Conservation (phyloP, 2,329 filamentous ascomycete genomes). For the Escovopsis weberi region DNA sequence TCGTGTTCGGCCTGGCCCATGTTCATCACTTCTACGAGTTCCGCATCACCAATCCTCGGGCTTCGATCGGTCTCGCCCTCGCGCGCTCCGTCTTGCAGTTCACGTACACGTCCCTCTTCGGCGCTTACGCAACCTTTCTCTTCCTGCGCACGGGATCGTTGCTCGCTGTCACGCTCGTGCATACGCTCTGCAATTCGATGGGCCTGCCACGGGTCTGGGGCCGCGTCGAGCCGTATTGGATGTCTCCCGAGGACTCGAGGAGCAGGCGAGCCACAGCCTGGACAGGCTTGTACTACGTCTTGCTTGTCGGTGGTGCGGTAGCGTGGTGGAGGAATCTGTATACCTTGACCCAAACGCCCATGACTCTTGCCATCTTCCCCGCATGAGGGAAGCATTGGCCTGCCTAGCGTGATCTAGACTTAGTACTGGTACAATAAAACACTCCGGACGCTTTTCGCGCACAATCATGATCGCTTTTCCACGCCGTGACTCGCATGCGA, state of each 20-base stretch:
- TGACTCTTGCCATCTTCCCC: slow-evolving; percentile 16
- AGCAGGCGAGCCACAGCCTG: slow-evolving; percentile 28
- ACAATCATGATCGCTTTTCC: slow-evolving; percentile 10
- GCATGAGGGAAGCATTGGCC: slow-evolving; percentile 5
- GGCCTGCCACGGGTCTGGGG: slow-evolving; percentile 82
- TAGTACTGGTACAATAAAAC: background rate
- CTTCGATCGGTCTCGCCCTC: slow-evolving; percentile 47
- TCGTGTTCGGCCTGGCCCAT: slow-evolving; percentile 89
- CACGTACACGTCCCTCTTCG: slow-evolving; percentile 81
- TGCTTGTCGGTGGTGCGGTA: slow-evolving; percentile 57
- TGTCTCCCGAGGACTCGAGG: slow-evolving; percentile 12
- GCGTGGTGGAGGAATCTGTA: slow-evolving; percentile 61
- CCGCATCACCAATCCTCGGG: slow-evolving; percentile 60
- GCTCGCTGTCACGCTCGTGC: slow-evolving; percentile 58
- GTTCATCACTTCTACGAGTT: slow-evolving; percentile 96
- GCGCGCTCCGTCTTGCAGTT: slow-evolving; percentile 71
- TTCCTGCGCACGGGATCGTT: slow-evolving; percentile 77
- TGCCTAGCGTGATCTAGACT: background rate
- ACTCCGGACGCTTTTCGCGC: background rate
- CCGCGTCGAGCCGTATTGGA: slow-evolving; percentile 43
- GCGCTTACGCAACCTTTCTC: slow-evolving; percentile 81
- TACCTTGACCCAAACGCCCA: slow-evolving; percentile 45
- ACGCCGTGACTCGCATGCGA: slow-evolving; percentile 27
- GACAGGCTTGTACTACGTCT: slow-evolving; percentile 65
- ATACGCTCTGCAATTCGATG: slow-evolving; percentile 86